Evolutionary conservation across 2,329 filamentous ascomycete genomes (phyloP).

Genomic region (Leptographium wingfieldii): DNA sequence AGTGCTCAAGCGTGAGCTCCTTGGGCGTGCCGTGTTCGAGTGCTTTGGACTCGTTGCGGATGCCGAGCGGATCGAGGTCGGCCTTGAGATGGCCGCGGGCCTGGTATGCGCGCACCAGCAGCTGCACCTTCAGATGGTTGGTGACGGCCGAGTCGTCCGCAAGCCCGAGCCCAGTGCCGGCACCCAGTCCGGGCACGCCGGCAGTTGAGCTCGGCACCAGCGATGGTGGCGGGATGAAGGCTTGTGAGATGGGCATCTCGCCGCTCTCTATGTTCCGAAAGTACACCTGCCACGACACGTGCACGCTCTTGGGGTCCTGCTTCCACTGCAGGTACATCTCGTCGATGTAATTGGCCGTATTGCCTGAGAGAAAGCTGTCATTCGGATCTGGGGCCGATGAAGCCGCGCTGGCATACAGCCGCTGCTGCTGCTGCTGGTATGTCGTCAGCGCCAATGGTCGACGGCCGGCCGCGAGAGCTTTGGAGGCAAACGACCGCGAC

Average conservation of each 20-base stretch:
- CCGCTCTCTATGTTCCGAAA: slow-evolving; percentile 99
- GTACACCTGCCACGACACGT: slow-evolving; percentile 98
- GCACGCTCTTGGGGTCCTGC: slow-evolving; percentile 81
- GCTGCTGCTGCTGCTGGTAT: slow-evolving; percentile 35
- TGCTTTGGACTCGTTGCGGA: slow-evolving; percentile 65
- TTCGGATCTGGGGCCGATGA: slow-evolving; percentile 59
- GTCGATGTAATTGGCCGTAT: slow-evolving; percentile 97
- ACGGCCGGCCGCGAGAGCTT: slow-evolving; percentile 28
- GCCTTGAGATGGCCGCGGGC: slow-evolving; percentile 97
- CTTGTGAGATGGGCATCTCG: slow-evolving; percentile 94
- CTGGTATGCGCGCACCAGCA: slow-evolving; percentile 94
- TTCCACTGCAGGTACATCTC: slow-evolving; percentile 99
- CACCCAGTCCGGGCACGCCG: slow-evolving; percentile 58
- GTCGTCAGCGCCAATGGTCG: slow-evolving; percentile 36
- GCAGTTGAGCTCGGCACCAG: slow-evolving; percentile 74
- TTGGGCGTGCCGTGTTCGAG: slow-evolving; percentile 49
- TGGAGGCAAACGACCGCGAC: slow-evolving; percentile 4
- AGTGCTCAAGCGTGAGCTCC: slow-evolving; percentile 86
- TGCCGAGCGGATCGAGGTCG: slow-evolving; percentile 90
- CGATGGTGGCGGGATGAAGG: slow-evolving; percentile 90
- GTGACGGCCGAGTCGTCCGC: slow-evolving; percentile 70
- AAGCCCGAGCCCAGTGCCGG: slow-evolving; percentile 48
- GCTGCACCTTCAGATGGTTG: slow-evolving; percentile 96
- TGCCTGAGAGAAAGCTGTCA: slow-evolving; percentile 93
- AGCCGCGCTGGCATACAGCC: slow-evolving; percentile 41